phyloP scores from a whole-genome alignment of 352 stramenopile species.

The Globisporangium sylvaticum region DNA sequence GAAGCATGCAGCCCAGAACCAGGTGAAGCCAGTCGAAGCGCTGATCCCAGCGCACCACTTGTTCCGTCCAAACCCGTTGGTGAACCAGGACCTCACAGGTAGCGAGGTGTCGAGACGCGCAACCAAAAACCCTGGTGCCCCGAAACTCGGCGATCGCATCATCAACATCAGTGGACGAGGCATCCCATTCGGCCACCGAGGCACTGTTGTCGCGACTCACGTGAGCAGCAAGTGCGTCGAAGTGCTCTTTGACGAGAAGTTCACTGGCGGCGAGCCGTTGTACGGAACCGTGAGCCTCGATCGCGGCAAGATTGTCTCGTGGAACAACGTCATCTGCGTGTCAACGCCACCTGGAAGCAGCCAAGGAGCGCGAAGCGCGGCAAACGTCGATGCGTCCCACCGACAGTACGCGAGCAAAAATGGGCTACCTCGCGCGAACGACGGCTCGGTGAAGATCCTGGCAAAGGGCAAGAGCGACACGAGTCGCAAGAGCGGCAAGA shows the following conservation, averaged over 20 bases:
- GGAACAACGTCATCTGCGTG: constrained; percentile 83
- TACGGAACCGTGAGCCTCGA: constrained; percentile 95
- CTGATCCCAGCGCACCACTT: constrained; percentile 46
- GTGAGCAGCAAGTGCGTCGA: constrained; percentile 96
- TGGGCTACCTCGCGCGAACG: constrained; percentile 9
- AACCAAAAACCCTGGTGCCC: constrained; percentile 64
- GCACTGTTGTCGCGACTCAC: constrained; percentile 97
- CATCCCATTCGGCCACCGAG: constrained; percentile 95
- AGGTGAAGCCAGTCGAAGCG: constrained; percentile 35
- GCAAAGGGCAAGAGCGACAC: constrained; percentile 4
- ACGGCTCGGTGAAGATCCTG: constrained; percentile 11
- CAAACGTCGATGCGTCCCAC: constrained; percentile 8
- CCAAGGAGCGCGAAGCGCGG: background rate
- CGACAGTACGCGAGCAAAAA: constrained; percentile 14
- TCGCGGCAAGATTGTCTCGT: constrained; percentile 93
- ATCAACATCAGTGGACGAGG: constrained; percentile 95
- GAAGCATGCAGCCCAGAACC: constrained; percentile 36
- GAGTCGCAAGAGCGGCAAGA: background rate
- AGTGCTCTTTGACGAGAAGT: constrained; percentile 95
- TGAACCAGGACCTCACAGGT: constrained; percentile 79
- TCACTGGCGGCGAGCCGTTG: constrained; percentile 95
- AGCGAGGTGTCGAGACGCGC: constrained; percentile 54
- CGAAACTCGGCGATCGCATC: constrained; percentile 94
- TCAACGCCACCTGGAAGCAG: constrained; percentile 35
- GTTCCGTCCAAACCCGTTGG: constrained; percentile 69